Percentiles rank a stretch among this genome's conserved stretches.
Evolutionary conservation across 768 basidiomycete genomes (phyloP).

Genomic region (Auriculariales sp.): DNA sequence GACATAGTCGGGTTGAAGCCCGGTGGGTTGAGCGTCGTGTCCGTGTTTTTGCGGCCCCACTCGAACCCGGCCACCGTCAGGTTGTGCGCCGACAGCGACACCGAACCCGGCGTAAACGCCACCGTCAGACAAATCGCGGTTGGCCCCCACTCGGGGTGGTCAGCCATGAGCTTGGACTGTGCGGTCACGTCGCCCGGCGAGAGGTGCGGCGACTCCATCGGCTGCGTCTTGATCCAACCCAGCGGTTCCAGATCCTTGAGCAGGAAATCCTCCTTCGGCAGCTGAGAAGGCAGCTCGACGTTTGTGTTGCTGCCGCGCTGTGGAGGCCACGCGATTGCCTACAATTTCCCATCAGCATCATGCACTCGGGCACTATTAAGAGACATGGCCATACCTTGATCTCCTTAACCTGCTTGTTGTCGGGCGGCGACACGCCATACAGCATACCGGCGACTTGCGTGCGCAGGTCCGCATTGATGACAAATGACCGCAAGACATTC

Average conservation of each 20-base stretch:
- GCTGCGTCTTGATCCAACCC: constrained; percentile 96
- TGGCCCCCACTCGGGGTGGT: constrained; percentile 89
- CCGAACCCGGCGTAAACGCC: constrained; percentile 96
- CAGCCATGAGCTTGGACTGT: constrained; percentile 93
- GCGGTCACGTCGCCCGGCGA: constrained; percentile 87
- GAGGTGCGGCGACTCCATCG: constrained; percentile 80
- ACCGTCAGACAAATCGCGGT: constrained; percentile 87
- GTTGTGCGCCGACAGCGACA: constrained; percentile 86
- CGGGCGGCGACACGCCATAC: constrained; percentile 84
- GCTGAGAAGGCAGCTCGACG: constrained; percentile 76
- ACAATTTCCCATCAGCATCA: constrained; percentile 6
- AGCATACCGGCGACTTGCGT: constrained; percentile 92
- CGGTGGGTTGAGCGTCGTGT: constrained; percentile 69
- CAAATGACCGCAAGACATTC: constrained; percentile 89
- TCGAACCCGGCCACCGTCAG: constrained; percentile 88
- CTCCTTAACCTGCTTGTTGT: constrained; percentile 97
- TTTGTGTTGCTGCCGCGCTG: constrained; percentile 92
- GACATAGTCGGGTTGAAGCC: constrained; percentile 99
- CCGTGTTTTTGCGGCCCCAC: constrained; percentile 90
- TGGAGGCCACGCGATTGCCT: constrained; percentile 92
- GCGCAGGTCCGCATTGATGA: constrained; percentile 83
- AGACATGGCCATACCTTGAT: constrained; percentile 50
- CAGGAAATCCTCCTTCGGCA: constrained; percentile 90
- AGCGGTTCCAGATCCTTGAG: constrained; percentile 90
- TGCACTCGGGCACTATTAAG: neutral